Conservation (phyloP, 2,329 filamentous ascomycete species). For the Ceratocystis cacaofunesta region DNA sequence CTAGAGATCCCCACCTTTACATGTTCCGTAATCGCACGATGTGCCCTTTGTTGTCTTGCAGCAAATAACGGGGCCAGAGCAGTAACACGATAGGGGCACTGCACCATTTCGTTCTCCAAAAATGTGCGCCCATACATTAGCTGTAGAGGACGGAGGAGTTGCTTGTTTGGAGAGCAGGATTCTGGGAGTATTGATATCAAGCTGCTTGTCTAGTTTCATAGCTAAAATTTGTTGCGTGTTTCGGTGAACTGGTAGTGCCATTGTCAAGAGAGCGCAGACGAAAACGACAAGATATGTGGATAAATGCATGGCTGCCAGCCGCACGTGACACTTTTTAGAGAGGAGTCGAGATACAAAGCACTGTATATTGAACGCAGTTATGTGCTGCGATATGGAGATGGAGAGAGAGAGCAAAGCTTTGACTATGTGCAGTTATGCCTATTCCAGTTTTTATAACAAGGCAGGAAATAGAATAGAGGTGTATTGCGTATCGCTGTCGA, state of each 20-base stretch:
- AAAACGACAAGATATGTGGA: not conserved
- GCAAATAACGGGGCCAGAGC: conserved; percentile 10
- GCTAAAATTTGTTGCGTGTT: not conserved
- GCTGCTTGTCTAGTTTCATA: not conserved
- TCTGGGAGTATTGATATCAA: not conserved
- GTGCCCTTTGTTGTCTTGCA: conserved; percentile 14
- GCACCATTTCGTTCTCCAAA: conserved; percentile 14
- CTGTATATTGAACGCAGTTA: not conserved
- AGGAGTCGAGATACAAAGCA: not conserved
- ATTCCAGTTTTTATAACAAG: too few relatives aligned
- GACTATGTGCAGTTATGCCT: too few relatives aligned
- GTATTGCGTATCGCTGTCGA: too few relatives aligned
- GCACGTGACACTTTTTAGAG: not conserved
- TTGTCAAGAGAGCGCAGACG: not conserved
- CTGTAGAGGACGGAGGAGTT: not conserved
- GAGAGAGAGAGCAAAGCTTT: not conserved
- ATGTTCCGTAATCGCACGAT: conserved; percentile 10
- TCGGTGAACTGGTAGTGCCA: not conserved
- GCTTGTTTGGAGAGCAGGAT: not conserved
- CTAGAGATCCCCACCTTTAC: not conserved
- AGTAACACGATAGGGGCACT: conserved; percentile 9
- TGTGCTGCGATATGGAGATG: not conserved
- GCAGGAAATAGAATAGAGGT: too few relatives aligned
- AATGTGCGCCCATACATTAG: conserved; percentile 2
- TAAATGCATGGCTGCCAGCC: not conserved